Evolutionary conservation across 2,329 filamentous ascomycete genomes (phyloP).

Genomic region (Cordyceps cicadae): DNA sequence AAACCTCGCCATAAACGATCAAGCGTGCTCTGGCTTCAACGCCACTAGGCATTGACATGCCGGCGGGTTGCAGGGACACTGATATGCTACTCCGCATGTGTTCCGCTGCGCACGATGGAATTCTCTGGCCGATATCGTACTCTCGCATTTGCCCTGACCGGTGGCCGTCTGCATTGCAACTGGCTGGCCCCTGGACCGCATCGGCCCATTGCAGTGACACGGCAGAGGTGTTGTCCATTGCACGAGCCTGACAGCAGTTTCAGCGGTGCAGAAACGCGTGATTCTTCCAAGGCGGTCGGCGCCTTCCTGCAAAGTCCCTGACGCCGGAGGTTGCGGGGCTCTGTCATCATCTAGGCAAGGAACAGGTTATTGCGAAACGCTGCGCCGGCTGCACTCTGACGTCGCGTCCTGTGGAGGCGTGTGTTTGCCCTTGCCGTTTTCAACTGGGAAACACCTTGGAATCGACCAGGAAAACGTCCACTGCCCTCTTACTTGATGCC

Average conservation of each 20-base stretch:
- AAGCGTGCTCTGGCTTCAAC: background rate
- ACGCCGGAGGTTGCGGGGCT: background rate
- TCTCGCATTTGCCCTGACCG: background rate
- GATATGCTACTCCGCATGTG: too few relatives aligned
- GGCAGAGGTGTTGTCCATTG: background rate
- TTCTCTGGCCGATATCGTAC: background rate
- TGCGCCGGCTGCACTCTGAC: background rate
- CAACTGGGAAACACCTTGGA: slow-evolving; percentile 13
- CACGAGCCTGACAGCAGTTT: slow-evolving; percentile 4
- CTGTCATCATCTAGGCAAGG: background rate
- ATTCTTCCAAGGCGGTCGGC: background rate
- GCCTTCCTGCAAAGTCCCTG: background rate
- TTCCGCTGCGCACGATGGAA: background rate
- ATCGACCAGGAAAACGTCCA: slow-evolving; percentile 33
- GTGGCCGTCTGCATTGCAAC: background rate
- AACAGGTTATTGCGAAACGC: background rate
- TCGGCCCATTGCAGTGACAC: background rate
- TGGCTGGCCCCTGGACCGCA: background rate
- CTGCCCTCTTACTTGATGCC: slow-evolving; percentile 32
- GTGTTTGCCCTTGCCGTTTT: background rate
- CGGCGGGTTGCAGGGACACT: too few relatives aligned
- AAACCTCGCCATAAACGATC: slow-evolving; percentile 1
- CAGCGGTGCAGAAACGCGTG: slow-evolving; percentile 1
- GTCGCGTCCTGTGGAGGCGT: background rate
- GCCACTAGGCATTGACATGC: background rate